These are phyloP conservation scores for Plasmodium ovale DNA, from an alignment of 169 alveolate genomes.

Conservation along the genomic window DNA sequence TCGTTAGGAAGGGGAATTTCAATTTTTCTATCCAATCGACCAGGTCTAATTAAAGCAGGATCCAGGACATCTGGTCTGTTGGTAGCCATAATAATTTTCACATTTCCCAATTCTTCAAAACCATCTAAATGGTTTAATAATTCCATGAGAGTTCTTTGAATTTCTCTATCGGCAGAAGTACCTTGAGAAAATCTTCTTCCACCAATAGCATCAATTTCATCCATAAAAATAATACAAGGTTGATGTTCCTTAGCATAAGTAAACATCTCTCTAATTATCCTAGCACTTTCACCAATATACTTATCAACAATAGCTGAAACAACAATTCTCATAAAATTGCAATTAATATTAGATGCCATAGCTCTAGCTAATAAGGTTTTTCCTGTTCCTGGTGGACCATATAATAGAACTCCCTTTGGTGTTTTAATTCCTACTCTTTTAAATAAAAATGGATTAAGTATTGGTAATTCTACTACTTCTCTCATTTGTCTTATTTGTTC, in stretches of 20 bases:
- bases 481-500: conserved; percentile 98
- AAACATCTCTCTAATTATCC: conserved; percentile 99
- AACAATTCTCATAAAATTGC: conserved; percentile 98
- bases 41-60: conserved; percentile 99
- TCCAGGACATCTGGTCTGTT: conserved; percentile 99
- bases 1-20: conserved; percentile 99
- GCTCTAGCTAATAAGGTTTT: conserved; percentile 99
- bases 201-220: conserved; percentile 99
- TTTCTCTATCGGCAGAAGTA: conserved; percentile 99
- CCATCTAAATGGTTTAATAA: conserved; percentile 98
- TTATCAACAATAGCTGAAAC: conserved; percentile 99
- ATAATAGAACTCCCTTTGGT: conserved; percentile 98
- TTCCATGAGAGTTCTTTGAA: conserved; percentile 98
- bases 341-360: conserved; percentile 97
- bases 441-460: conserved; percentile 98
- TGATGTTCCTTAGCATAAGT: conserved; percentile 98
- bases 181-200: conserved; percentile 98
- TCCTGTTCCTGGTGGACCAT: conserved; percentile 99
- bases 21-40: conserved; percentile 98
- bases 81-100: conserved; percentile 99
- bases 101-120: conserved; percentile 98
- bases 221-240: conserved; percentile 99
- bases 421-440: conserved; percentile 98
- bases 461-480: conserved; percentile 99
- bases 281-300: conserved; percentile 99